Evolutionary conservation across 2,329 filamentous ascomycete genomes (phyloP), one percentile per base, ranked within the genome.

Genomic region (Alternaria sp.): DNA sequence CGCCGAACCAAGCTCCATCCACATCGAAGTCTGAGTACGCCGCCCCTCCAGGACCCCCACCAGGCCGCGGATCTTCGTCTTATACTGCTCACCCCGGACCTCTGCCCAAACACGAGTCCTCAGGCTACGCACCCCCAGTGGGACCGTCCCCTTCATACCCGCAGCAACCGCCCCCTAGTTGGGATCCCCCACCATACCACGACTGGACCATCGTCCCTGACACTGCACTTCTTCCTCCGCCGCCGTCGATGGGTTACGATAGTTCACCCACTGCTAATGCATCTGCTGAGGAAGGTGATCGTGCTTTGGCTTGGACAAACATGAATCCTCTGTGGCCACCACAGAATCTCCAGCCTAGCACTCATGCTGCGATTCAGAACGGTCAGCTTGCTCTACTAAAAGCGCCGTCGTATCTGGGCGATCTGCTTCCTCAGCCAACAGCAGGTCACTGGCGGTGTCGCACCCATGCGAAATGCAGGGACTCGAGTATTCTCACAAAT

Each of bases 181-280:
- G 70, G 56, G 69, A 78, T 24, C 84, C 85, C 13, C 85, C 85
- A 17, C 82, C 84, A 26, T 86, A 86, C 66, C 89, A 92, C 72
- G 86, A 90, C 77, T 93, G 90, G 90, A 82, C 84, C 6, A 85
- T 88, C 3, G 88, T 92, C 1, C 89, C 90, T 0, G 90, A 93
- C 74, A 92, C 86, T 1, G 82, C 89, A 0, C 82, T 90, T 9
- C 85, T 93, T 41, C 90, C 90, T 1, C 90, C 90, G 0, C 90
- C 90, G 1, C 90, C 90, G 0, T 84, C 85, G 29, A 83, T 92
- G 53, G 85, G 85, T 48, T 86, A 87, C 69, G 86, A 90, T 59
- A 79, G 76, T 31, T 92, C 89, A 11, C 86, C 87, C 0, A 84
- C 88, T 2, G 88, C 86, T 71, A 94, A 94, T 75, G 88, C 91